Evolutionary conservation across 140 eudicot species (phyloP).

Genomic region (Oenanthe javanica): DNA sequence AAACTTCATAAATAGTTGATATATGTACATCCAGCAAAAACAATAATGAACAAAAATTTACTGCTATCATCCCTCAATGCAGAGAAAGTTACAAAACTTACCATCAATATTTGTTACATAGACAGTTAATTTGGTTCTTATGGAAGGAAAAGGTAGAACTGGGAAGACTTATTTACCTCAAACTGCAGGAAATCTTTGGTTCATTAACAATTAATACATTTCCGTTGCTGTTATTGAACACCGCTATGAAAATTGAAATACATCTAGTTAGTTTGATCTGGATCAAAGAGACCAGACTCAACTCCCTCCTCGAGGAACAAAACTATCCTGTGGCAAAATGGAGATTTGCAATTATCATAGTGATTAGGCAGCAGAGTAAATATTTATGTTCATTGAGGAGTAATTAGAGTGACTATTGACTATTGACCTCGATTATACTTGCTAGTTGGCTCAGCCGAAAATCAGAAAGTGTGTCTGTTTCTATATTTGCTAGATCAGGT

Average conservation of each 20-base stretch:
- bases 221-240: too few species aligned
- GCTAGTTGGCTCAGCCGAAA: constrained; percentile 79
- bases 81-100: background rate
- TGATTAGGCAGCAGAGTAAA: background rate
- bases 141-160: background rate
- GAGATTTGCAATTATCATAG: background rate
- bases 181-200: background rate
- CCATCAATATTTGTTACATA: background rate
- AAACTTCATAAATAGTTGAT: background rate
- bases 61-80: background rate
- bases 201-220: too few species aligned
- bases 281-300: background rate
- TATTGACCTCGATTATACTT: constrained; percentile 7
- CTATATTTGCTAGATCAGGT: constrained; percentile 59
- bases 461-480: constrained; percentile 60
- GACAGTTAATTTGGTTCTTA: background rate
- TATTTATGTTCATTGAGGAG: background rate
- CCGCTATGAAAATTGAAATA: background rate
- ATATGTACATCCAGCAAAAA: background rate
- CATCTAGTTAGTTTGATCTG: background rate
- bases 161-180: background rate
- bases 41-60: too few species aligned
- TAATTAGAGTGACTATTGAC: background rate
- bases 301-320: constrained; percentile 47
- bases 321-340: constrained; percentile 46